Evolutionary conservation across 345 rosid species (phyloP).

Genomic region (Hibiscus syriacus): DNA sequence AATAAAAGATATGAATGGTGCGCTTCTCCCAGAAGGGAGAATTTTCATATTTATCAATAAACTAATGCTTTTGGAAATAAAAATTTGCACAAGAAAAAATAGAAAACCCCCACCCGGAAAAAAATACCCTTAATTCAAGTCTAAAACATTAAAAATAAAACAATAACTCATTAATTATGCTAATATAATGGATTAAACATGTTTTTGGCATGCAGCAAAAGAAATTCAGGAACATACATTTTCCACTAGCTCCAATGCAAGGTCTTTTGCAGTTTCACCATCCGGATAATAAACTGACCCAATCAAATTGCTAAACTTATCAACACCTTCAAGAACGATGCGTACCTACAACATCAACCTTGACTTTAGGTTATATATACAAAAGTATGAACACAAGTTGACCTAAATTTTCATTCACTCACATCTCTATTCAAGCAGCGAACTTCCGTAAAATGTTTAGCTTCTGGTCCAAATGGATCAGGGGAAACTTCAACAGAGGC

Average conservation of each 20-base stretch:
- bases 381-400: constrained; percentile 6
- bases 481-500: constrained; percentile 56
- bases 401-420: constrained; percentile 19
- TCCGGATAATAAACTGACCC: constrained; percentile 90
- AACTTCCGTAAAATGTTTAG: constrained; percentile 83
- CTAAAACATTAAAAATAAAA: neutral
- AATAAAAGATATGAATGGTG: neutral
- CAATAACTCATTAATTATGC: neutral
- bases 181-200: neutral
- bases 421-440: constrained; percentile 88
- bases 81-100: neutral
- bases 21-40: neutral
- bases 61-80: neutral
- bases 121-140: neutral
- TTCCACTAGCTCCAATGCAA: constrained; percentile 88
- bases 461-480: constrained; percentile 82
- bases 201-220: neutral
- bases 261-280: constrained; percentile 77
- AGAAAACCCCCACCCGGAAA: neutral
- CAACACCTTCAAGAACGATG: constrained; percentile 93
- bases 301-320: constrained; percentile 85
- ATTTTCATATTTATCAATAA: neutral
- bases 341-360: constrained; percentile 61
- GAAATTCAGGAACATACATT: constrained; percentile 40
- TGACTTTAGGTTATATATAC: constrained; percentile 15